Evolutionary conservation across 257 asterid species (phyloP).

Genomic region (Cinchona pubescens): DNA sequence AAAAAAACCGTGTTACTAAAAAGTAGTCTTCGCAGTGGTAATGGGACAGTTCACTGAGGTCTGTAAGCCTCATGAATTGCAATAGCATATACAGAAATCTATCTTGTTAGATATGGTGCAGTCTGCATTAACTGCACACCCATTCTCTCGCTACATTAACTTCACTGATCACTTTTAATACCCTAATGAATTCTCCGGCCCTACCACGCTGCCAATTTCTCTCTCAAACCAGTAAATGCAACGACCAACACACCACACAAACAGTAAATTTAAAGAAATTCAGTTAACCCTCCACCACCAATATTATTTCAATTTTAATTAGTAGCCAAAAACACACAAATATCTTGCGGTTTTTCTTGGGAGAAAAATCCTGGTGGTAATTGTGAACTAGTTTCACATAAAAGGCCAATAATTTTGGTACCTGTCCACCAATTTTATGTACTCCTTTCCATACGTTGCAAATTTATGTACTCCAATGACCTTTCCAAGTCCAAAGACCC

Average conservation of each 20-base stretch:
- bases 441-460: background rate
- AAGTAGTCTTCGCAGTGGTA: no score
- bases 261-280: no score
- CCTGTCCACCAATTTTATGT: background rate
- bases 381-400: background rate
- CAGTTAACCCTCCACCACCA: background rate
- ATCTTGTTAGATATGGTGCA: constrained; percentile 1
- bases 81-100: background rate
- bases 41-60: no score
- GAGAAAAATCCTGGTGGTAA: no score
- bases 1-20: no score
- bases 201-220: background rate
- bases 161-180: background rate
- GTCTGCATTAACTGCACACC: constrained; percentile 7
- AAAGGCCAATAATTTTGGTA: background rate
- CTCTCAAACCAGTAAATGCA: background rate
- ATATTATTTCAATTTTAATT: background rate
- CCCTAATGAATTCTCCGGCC: background rate
- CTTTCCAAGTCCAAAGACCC: background rate
- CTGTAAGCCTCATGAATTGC: background rate
- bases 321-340: background rate
- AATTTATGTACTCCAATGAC: background rate
- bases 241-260: background rate
- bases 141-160: background rate
- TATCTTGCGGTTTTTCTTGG: no score